Evolutionary conservation across 129 eudicot genomes (phyloP).

Genomic region (Chrysanthemum lavandulifolium): DNA sequence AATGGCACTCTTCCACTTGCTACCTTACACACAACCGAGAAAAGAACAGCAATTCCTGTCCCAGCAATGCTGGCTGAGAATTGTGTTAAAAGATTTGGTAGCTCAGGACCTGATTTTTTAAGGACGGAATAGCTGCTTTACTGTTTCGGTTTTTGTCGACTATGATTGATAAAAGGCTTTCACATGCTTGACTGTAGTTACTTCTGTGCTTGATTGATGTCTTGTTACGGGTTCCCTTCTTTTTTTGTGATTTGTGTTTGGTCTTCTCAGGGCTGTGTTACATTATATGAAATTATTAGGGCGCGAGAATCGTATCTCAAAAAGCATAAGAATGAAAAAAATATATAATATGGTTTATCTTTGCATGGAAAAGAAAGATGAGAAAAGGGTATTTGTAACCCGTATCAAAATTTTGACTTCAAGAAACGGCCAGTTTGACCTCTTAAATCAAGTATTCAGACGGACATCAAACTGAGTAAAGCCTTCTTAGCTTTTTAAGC

Average conservation of each 20-base stretch:
- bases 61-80: conserved; percentile 96
- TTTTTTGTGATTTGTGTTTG: conserved; percentile 44
- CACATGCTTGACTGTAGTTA: conserved; percentile 70
- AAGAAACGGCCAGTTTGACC: conserved; percentile 5
- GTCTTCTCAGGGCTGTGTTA: conserved; percentile 53
- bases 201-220: conserved; percentile 40
- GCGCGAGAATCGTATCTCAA: background rate
- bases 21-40: conserved; percentile 60
- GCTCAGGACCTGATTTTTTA: conserved; percentile 71
- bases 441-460: too few species aligned
- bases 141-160: conserved; percentile 55
- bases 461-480: too few species aligned
- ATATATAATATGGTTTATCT: too few species aligned
- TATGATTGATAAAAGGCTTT: conserved; percentile 71
- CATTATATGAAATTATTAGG: conserved; percentile 8
- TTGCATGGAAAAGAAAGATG: background rate
- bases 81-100: conserved; percentile 70
- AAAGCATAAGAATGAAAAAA: background rate
- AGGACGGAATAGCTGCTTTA: conserved; percentile 42
- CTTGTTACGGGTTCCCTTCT: conserved; percentile 43
- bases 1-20: conserved; percentile 55
- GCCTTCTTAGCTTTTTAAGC: background rate
- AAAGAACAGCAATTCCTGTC: conserved; percentile 78
- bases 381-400: background rate
- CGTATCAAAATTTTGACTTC: background rate